Conservation (phyloP, 2,329 filamentous ascomycete species). For the Venturia carpophila region DNA sequence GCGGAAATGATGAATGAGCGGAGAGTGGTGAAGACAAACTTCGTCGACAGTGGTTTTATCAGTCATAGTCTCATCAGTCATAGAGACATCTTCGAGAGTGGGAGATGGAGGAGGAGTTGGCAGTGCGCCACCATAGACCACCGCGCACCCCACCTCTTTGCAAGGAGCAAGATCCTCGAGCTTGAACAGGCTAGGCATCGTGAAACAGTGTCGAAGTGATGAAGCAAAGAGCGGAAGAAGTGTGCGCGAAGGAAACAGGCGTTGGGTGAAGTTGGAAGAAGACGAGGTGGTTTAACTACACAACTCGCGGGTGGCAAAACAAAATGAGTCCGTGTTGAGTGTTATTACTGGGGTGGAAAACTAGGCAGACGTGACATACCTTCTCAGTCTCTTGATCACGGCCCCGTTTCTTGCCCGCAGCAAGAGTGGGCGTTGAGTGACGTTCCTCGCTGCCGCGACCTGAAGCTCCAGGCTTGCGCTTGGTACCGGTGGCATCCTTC, state of each 20-base stretch:
- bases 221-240: neutral
- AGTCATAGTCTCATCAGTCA: neutral
- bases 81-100: neutral
- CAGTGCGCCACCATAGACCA: neutral
- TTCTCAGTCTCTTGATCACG: conserved; percentile 78
- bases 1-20: neutral
- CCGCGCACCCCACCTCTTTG: neutral
- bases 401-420: conserved; percentile 63
- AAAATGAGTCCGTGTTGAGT: neutral
- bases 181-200: neutral
- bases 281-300: neutral
- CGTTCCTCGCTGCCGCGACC: conserved; percentile 72
- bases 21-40: neutral
- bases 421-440: conserved; percentile 48
- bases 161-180: neutral
- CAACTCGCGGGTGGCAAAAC: neutral
- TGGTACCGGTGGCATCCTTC: conserved; percentile 27
- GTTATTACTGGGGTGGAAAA: neutral
- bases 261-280: neutral
- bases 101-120: neutral
- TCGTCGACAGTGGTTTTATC: neutral
- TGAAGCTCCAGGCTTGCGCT: conserved; percentile 53
- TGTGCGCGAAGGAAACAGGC: neutral
- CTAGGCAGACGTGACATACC: conserved; percentile 37
- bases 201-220: neutral